Evolutionary conservation across 164 flowering plant species (phyloP).

Genomic region (Stephania japonica): DNA sequence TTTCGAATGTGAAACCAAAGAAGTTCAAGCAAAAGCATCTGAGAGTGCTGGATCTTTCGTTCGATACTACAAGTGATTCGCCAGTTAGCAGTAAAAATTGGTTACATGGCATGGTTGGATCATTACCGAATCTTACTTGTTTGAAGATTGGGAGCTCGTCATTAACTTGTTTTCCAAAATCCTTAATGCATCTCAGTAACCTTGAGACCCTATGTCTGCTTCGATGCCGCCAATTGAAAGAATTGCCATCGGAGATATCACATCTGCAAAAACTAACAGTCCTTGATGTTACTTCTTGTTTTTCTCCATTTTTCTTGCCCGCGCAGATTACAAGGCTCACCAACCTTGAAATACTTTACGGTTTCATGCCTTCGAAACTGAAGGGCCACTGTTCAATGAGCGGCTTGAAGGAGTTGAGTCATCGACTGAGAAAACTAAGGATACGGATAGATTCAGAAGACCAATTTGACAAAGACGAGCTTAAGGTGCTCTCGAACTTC

Average conservation of each 20-base stretch:
- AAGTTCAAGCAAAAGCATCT: background rate
- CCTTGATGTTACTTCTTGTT: background rate
- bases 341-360: too few species aligned
- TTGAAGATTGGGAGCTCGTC: background rate
- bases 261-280: background rate
- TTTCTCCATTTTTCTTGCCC: too few species aligned
- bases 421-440: too few species aligned
- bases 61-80: background rate
- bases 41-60: background rate
- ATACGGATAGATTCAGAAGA: too few species aligned
- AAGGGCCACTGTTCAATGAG: too few species aligned
- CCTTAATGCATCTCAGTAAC: background rate
- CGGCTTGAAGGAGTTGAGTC: too few species aligned
- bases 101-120: background rate
- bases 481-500: too few species aligned
- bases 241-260: background rate
- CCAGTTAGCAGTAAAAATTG: background rate
- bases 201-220: background rate
- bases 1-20: background rate
- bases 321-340: too few species aligned
- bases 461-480: too few species aligned
- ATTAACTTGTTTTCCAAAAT: background rate
- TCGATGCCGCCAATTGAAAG: background rate
- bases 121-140: background rate
- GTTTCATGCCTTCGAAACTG: too few species aligned